Evolutionary conservation across 495 filamentous ascomycete genomes (phyloP).

Genomic region (Lophiostoma macrostomum): DNA sequence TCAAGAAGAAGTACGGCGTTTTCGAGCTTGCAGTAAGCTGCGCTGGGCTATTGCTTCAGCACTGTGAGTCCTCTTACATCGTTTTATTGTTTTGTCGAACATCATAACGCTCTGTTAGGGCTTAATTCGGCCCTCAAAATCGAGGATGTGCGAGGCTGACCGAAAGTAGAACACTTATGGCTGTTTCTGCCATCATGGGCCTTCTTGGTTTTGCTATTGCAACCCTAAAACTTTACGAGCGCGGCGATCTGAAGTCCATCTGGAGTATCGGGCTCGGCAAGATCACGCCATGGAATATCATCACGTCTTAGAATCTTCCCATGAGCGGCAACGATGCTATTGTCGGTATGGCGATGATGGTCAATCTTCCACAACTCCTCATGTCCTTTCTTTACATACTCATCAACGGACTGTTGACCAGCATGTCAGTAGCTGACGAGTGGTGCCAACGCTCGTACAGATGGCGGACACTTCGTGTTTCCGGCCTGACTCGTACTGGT

Average conservation of each 20-base stretch:
- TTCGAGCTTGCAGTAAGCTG: too few relatives aligned
- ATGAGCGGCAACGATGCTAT: neutral
- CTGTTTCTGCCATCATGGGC: too few relatives aligned
- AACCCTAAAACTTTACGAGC: too few relatives aligned
- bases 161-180: too few relatives aligned
- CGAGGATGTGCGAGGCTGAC: too few relatives aligned
- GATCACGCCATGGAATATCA: neutral
- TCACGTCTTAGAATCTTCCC: too few relatives aligned
- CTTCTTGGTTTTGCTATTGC: too few relatives aligned
- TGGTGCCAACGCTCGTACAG: constrained; percentile 5
- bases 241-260: too few relatives aligned
- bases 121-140: too few relatives aligned
- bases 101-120: too few relatives aligned
- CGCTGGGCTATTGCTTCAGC: neutral
- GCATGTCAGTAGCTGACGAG: constrained; percentile 5
- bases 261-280: neutral
- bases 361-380: constrained; percentile 4
- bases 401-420: constrained; percentile 6
- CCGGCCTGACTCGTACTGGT: neutral
- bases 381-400: neutral
- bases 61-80: neutral
- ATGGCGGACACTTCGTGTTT: constrained; percentile 10
- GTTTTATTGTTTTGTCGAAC: too few relatives aligned
- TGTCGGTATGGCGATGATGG: neutral
- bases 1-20: too few relatives aligned